These are phyloP conservation scores for Dactylellina leptospora DNA, from an alignment of 2,329 filamentous ascomycete species.

Conservation along the genomic window DNA sequence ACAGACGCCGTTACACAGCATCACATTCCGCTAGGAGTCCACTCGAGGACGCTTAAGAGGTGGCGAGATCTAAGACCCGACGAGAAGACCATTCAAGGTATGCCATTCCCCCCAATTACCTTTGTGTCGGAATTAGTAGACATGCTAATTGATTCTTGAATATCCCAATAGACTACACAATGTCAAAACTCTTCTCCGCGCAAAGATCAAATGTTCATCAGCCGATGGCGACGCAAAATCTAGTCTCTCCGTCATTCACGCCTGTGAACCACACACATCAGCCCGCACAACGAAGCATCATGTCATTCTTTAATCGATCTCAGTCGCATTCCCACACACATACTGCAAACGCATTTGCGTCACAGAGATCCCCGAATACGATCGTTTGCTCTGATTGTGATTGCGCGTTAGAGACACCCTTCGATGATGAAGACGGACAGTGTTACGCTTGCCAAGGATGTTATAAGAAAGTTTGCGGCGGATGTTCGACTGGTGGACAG, in stretches of 20 bases:
- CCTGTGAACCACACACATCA: slow-evolving; percentile 12
- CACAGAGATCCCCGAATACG: slow-evolving; percentile 2
- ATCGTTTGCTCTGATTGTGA: slow-evolving; percentile 42
- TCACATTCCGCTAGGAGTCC: slow-evolving; percentile 43
- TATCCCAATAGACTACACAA: slow-evolving; percentile 54
- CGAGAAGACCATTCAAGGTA: slow-evolving; percentile 55
- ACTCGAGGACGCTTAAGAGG: slow-evolving; percentile 54
- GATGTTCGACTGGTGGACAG: slow-evolving; percentile 45
- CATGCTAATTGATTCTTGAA: not conserved
- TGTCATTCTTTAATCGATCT: slow-evolving; percentile 34
- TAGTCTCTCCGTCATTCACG: slow-evolving; percentile 9
- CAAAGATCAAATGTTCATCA: slow-evolving; percentile 37
- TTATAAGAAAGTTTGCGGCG: slow-evolving; percentile 41
- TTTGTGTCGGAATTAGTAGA: not conserved
- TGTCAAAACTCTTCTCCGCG: slow-evolving; percentile 56
- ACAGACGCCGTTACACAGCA: slow-evolving; percentile 42
- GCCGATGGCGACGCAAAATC: not conserved
- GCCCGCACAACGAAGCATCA: slow-evolving; percentile 30
- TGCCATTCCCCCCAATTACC: not conserved
- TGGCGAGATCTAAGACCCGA: slow-evolving; percentile 54
- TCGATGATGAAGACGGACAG: slow-evolving; percentile 48
- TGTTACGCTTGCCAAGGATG: slow-evolving; percentile 38
- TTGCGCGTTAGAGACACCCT: slow-evolving; percentile 16
- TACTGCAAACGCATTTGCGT: not conserved
- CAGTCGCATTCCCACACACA: slow-evolving; percentile 10